Percentiles rank a stretch among this genome's conserved stretches.
Evolutionary conservation across 345 rosid species (phyloP).

Genomic region (Pistacia vera): DNA sequence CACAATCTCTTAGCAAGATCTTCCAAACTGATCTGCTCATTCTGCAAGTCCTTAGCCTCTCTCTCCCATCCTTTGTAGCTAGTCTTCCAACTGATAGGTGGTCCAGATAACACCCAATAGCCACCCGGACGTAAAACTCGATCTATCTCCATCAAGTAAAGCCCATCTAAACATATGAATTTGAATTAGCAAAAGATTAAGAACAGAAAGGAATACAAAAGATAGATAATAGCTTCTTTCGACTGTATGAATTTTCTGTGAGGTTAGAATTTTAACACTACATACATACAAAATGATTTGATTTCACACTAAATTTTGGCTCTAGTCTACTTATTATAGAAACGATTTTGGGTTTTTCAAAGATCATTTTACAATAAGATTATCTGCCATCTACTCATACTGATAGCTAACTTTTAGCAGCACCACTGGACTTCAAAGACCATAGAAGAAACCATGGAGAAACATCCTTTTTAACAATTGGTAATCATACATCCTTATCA

Average conservation of each 20-base stretch:
- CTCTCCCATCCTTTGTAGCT: constrained; percentile 50
- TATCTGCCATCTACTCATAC: background rate
- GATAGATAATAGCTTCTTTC: background rate
- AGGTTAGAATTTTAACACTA: background rate
- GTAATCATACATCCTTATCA: background rate
- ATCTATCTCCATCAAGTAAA: constrained; percentile 72
- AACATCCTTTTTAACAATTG: background rate
- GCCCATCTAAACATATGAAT: constrained; percentile 48
- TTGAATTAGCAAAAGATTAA: background rate
- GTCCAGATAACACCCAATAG: constrained; percentile 72
- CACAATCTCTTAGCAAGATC: constrained; percentile 55
- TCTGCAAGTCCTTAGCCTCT: constrained; percentile 38
- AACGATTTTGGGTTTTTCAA: background rate
- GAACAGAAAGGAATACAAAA: background rate
- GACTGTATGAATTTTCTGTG: background rate
- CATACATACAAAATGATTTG: background rate
- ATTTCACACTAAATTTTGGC: background rate
- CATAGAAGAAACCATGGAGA: background rate
- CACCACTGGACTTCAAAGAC: background rate
- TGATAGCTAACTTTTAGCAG: no score
- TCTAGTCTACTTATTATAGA: background rate
- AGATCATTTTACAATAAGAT: background rate
- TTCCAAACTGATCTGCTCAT: constrained; percentile 54
- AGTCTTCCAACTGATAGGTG: constrained; percentile 57
- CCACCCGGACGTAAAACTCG: constrained; percentile 73